Conservation (phyloP, 345 rosid genomes). For the Gynandropsis gynandra region DNA sequence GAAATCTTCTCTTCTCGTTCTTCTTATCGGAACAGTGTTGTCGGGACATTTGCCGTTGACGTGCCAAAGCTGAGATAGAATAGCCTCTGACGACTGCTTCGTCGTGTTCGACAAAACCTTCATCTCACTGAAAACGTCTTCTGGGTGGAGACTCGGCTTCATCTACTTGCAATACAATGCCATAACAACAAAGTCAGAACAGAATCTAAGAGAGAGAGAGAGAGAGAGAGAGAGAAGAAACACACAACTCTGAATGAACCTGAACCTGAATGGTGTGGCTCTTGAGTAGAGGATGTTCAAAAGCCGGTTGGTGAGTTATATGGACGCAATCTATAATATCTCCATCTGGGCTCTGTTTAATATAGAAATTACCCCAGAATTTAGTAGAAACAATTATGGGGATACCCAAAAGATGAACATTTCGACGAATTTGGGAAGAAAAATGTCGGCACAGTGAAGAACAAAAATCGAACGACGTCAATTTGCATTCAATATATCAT, state of each 20-base stretch:
- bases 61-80: constrained; percentile 39
- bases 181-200: neutral
- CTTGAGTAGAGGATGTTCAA: constrained; percentile 49
- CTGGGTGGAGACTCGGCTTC: constrained; percentile 42
- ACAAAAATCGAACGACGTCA: no score
- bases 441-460: neutral
- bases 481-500: neutral
- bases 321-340: constrained; percentile 42
- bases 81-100: neutral
- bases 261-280: constrained; percentile 57
- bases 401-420: neutral
- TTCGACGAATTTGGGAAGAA: neutral
- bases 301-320: constrained; percentile 44
- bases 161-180: constrained; percentile 16
- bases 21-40: constrained; percentile 41
- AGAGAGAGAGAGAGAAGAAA: no score
- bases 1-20: constrained; percentile 37
- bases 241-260: no score
- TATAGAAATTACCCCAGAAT: neutral
- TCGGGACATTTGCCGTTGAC: constrained; percentile 37
- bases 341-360: constrained; percentile 41
- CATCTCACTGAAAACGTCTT: constrained; percentile 16
- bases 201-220: neutral
- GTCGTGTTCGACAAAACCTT: constrained; percentile 15
- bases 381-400: neutral